phyloP scores from a whole-genome alignment of 345 rosid genomes.

The Nephelium lappaceum region DNA sequence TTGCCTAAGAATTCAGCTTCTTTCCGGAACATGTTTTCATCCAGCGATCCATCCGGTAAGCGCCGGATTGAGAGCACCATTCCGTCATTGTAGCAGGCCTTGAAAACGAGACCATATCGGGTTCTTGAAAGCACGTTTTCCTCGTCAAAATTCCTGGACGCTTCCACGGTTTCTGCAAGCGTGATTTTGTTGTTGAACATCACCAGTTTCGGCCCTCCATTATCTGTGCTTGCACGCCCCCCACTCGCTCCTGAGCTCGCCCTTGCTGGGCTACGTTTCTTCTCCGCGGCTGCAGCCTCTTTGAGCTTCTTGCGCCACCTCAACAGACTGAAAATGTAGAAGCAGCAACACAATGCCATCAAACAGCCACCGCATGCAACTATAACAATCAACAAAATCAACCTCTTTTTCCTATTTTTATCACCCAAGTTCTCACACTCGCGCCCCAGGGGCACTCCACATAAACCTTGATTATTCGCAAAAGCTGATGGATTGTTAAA shows the following conservation, averaged over 20 bases:
- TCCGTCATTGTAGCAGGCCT: constrained; percentile 85
- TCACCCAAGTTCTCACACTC: constrained; percentile 45
- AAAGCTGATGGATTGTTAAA: constrained; percentile 64
- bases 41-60: constrained; percentile 61
- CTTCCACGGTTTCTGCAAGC: constrained; percentile 81
- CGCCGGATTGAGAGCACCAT: constrained; percentile 89
- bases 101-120: constrained; percentile 73
- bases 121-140: constrained; percentile 90
- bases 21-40: constrained; percentile 71
- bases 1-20: constrained; percentile 86
- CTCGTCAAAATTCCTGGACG: constrained; percentile 87
- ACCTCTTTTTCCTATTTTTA: constrained; percentile 52
- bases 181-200: constrained; percentile 96
- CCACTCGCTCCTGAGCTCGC: constrained; percentile 79
- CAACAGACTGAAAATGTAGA: constrained; percentile 78
- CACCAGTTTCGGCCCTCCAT: constrained; percentile 85
- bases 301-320: constrained; percentile 83
- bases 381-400: constrained; percentile 60
- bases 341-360: constrained; percentile 76
- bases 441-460: constrained; percentile 67
- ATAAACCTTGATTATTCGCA: constrained; percentile 56
- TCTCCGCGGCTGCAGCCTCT: constrained; percentile 70
- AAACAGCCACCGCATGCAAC: constrained; percentile 60
- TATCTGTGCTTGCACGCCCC: constrained; percentile 82
- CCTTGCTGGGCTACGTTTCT: constrained; percentile 83